Conservation (phyloP, 345 rosid genomes). For the Lenwebbia sp. region DNA sequence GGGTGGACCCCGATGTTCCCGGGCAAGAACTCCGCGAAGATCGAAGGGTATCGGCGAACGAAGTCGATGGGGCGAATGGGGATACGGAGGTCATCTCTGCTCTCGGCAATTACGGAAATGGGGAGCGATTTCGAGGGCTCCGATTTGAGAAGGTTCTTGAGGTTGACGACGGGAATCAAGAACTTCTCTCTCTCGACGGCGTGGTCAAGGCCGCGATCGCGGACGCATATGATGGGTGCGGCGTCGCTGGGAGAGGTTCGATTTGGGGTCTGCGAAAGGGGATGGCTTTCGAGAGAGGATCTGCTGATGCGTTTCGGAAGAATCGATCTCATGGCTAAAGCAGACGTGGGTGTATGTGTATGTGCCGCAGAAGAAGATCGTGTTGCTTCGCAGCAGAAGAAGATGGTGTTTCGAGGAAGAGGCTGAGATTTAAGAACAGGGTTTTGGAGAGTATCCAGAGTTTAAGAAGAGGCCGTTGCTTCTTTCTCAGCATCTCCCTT, state of each 20-base stretch:
- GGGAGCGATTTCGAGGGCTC: conserved; percentile 94
- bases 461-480: not conserved
- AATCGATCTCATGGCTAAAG: not conserved
- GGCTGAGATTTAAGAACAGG: not conserved
- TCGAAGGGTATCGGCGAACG: conserved; percentile 60
- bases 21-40: conserved; percentile 68
- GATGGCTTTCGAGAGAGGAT: not conserved
- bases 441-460: not conserved
- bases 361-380: not conserved
- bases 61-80: conserved; percentile 87
- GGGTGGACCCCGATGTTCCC: conserved; percentile 72
- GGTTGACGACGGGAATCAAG: conserved; percentile 46
- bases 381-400: not conserved
- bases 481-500: not conserved
- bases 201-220: conserved; percentile 98
- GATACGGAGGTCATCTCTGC: conserved; percentile 41
- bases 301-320: not conserved
- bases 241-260: conserved; percentile 3
- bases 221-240: conserved; percentile 30
- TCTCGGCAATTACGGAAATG: conserved; percentile 40
- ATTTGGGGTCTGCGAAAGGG: not conserved
- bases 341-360: too few species aligned
- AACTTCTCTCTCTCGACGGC: conserved; percentile 80
- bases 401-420: not conserved
- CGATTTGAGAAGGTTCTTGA: conserved; percentile 65